Evolutionary conservation across 495 filamentous ascomycete species (phyloP), one percentile per base, ranked within the genome.

Genomic region (Trichocladium uniseriatum): DNA sequence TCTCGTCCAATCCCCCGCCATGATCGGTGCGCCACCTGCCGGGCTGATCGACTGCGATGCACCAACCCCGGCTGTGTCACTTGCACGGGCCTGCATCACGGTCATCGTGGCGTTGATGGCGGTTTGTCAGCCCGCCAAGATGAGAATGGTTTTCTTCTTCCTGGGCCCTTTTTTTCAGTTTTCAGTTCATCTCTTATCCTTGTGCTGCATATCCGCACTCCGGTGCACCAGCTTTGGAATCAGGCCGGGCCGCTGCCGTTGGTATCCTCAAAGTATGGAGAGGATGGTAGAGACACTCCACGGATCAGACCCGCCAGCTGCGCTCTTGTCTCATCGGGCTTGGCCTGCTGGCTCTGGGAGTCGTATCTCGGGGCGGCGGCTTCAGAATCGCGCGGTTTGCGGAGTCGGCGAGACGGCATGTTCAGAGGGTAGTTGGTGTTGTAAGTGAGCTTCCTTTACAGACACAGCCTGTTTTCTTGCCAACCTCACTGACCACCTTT

Each of bases 361-460:
- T 6, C 4, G 3, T 28, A 38, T 27, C 13, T 8, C 7, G 0
- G 14, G n/a, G n/a, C n/a, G 31, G 15, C 13, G 29, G 14, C 38
- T 43, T 31, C 19, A 32, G 42, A 34, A 19, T 10, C 55, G 40
- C 7, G 16, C 37, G n/a, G 28, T 19, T 14, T 59, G 57, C 14
- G 54, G 37, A 5, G 27, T 11, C 27, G 38, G 40, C 16, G 57
- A 57, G 27, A 48, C 54, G 14, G 49, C 52, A 22, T 59, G 57
- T 28, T 29, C 54, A 0, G 49, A 59, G 36, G 57, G 46, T 7
- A 51, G 44, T 11, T 59, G 57, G 57, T 59, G 57, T 20, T 59
- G 57, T 54, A 49, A 44, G 54, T 49, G n/a, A 11, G 13, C 36
- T 37, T 14, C 4, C 7, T 27, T 7, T 11, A 27, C n/a, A 3